Conservation (phyloP, 139 green algal genomes). For the Chlorella sorokiniana region DNA sequence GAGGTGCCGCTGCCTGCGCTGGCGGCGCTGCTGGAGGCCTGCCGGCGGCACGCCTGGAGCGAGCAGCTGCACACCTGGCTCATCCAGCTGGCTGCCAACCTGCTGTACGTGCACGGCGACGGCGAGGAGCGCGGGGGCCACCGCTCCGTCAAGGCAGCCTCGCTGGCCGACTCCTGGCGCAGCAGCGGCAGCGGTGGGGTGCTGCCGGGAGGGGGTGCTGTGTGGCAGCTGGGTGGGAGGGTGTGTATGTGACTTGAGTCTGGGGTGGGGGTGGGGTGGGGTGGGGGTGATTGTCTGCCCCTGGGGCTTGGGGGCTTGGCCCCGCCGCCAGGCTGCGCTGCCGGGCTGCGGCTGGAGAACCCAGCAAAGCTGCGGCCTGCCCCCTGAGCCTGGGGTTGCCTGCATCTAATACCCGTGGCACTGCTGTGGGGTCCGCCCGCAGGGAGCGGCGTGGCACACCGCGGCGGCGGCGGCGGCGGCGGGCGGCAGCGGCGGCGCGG, state of each 20-base stretch:
- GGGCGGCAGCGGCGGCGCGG: neutral
- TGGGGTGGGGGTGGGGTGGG: too few species aligned
- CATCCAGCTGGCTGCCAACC: slow-evolving; percentile 41
- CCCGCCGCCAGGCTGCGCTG: too few species aligned
- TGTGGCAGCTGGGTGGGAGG: too few species aligned
- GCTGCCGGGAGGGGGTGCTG: too few species aligned
- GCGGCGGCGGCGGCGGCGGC: neutral
- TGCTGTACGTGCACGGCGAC: slow-evolving; percentile 43
- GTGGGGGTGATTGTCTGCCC: too few species aligned
- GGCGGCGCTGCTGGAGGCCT: slow-evolving; percentile 60
- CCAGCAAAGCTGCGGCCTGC: too few species aligned
- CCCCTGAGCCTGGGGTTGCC: too few species aligned
- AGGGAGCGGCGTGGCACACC: neutral
- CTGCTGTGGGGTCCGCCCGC: too few species aligned
- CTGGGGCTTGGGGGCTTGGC: too few species aligned
- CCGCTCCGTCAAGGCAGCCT: neutral
- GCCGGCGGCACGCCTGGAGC: slow-evolving; percentile 45
- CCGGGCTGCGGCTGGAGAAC: too few species aligned
- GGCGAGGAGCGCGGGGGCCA: neutral
- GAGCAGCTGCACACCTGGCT: slow-evolving; percentile 49
- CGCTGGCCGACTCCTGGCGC: neutral
- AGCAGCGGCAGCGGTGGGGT: neutral
- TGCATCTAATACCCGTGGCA: too few species aligned
- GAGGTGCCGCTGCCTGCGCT: slow-evolving; percentile 52
- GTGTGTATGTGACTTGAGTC: too few species aligned